phyloP scores from a whole-genome alignment of 2,329 filamentous ascomycete species.

The Dothiorella sarmentorum region DNA sequence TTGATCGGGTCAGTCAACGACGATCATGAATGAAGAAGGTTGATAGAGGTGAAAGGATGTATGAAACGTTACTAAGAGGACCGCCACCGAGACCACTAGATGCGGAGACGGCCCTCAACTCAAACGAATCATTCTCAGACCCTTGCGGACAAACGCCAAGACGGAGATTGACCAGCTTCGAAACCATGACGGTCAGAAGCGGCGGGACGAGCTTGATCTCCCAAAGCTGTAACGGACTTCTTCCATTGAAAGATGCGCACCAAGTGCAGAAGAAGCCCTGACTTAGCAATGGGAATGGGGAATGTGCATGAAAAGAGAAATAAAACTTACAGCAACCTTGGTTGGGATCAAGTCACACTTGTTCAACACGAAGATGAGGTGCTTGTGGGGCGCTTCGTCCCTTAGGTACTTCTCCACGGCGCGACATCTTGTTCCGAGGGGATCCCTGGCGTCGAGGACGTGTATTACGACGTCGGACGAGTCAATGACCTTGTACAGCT shows the following conservation, averaged over 20 bases:
- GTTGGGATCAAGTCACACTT: slow-evolving; percentile 93
- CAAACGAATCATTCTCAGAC: slow-evolving; percentile 80
- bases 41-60: slow-evolving; percentile 54
- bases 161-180: slow-evolving; percentile 74
- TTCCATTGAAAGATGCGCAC: slow-evolving; percentile 66
- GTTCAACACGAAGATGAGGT: slow-evolving; percentile 84
- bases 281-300: slow-evolving; percentile 75
- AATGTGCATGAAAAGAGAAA: slow-evolving; percentile 17
- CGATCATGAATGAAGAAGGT: slow-evolving; percentile 26
- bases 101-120: slow-evolving; percentile 89
- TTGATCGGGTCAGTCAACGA: slow-evolving; percentile 25
- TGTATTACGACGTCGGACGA: slow-evolving; percentile 96
- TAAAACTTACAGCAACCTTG: slow-evolving; percentile 81
- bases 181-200: slow-evolving; percentile 60
- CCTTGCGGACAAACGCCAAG: slow-evolving; percentile 79
- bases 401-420: slow-evolving; percentile 90
- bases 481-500: slow-evolving; percentile 91
- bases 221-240: slow-evolving; percentile 98
- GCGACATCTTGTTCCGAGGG: slow-evolving; percentile 82
- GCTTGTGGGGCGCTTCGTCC: slow-evolving; percentile 93
- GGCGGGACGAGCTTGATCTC: slow-evolving; percentile 79
- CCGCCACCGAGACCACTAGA: slow-evolving; percentile 62
- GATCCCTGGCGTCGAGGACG: slow-evolving; percentile 84
- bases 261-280: slow-evolving; percentile 67
- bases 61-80: slow-evolving; percentile 99